Evolutionary conservation across 140 eudicot species (phyloP).

Genomic region (Senecio squalidus): DNA sequence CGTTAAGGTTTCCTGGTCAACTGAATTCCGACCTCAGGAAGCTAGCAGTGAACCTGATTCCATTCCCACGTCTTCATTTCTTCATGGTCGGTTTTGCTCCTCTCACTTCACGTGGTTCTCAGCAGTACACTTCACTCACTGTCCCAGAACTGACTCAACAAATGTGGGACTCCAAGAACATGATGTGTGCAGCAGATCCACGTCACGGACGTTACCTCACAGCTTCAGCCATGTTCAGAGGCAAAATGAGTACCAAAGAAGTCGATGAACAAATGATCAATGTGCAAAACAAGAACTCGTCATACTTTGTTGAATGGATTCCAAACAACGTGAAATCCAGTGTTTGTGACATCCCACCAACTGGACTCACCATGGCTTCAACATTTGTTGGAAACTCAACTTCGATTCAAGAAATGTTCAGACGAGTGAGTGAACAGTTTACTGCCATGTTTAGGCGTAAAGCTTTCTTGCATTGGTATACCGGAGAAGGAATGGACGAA

Average conservation of each 20-base stretch:
- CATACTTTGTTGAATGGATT: conserved; percentile 92
- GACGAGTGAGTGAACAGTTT: conserved; percentile 87
- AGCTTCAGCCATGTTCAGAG: conserved; percentile 89
- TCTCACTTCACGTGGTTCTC: conserved; percentile 89
- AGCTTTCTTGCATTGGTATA: conserved; percentile 96
- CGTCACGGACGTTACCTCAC: conserved; percentile 85
- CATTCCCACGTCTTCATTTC: conserved; percentile 90
- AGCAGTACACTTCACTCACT: conserved; percentile 70
- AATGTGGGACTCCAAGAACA: no score
- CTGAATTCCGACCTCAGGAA: conserved; percentile 78
- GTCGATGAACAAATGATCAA: conserved; percentile 90
- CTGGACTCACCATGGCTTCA: conserved; percentile 71
- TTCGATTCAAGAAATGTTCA: conserved; percentile 82
- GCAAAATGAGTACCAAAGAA: conserved; percentile 88
- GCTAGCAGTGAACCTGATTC: conserved; percentile 79
- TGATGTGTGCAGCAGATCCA: conserved; percentile 93
- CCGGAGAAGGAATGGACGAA: conserved; percentile 96
- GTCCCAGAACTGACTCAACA: no score
- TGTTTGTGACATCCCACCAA: conserved; percentile 87
- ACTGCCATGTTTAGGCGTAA: conserved; percentile 92
- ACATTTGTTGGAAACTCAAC: conserved; percentile 85
- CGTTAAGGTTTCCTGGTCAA: conserved; percentile 82
- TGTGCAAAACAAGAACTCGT: conserved; percentile 89
- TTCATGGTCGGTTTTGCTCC: no score
- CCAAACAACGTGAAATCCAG: conserved; percentile 91